Evolutionary conservation across 345 rosid genomes (phyloP), one percentile per base, ranked within the genome.

Genomic region (Eucalyptus viminalis): DNA sequence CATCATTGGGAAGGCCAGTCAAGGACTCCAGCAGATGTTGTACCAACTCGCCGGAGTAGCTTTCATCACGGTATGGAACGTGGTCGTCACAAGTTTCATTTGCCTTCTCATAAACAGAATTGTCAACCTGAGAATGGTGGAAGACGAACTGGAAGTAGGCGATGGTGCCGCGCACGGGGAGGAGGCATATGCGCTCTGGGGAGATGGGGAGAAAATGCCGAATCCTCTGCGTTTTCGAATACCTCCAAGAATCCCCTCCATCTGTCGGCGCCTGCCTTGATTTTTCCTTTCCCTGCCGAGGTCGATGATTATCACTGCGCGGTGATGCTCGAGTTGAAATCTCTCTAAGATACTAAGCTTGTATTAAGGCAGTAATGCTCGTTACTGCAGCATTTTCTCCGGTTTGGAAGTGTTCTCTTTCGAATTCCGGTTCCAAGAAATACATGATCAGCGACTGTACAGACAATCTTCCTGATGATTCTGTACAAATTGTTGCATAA

Each of bases 111-210:
- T 94, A 83, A 86, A 94, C 88, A 90, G 92, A 40, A 34, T 93
- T 50, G 92, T 95, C 49, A 88, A 93, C 81, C 93, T 94, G 72
- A 93, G 96, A 90, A 93, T 94, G 95, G 69, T 89, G 16, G 95
- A 94, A 14, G 95, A 94, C n/a, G 95, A 91, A 80, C 95, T 94
- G 10, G 95, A 94, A 90, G 91, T 94, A 7, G 96, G 96, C 45
- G 97, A 95, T n/a, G 94, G 93, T 72, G 96, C 96, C 2, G 94
- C 92, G 62, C 95, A 95, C 11, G 95, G 96, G 10, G 95, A 95
- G 91, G 95, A 95, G 89, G 97, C 96, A 9, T 92, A 93, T 43
- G 95, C 93, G 0, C 87, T 93, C 24, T 93, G 94, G 95, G 96
- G 95, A 31, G 94, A 93, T 16, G 94, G 95, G 10, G 95, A 93